These are phyloP conservation scores for Plenodomus biglobosus DNA, from an alignment of 2,329 filamentous ascomycete species.

Conservation along the genomic window DNA sequence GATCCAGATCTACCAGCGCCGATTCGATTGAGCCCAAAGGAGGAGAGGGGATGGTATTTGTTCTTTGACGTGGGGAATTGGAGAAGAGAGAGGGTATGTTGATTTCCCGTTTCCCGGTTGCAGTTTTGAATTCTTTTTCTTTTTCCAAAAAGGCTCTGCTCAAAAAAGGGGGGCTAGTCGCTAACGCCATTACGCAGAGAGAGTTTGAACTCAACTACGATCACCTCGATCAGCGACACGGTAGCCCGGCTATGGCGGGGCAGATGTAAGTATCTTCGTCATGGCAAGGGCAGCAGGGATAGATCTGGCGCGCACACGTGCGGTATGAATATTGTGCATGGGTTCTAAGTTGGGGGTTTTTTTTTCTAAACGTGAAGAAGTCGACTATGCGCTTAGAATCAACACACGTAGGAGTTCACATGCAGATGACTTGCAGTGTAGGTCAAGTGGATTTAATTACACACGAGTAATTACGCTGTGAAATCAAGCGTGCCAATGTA, in stretches of 20 bases:
- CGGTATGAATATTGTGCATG: too few species aligned
- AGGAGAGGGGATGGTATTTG: constrained; percentile 56
- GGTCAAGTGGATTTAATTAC: too few species aligned
- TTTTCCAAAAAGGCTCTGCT: too few species aligned
- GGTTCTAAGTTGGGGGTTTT: too few species aligned
- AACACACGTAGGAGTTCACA: too few species aligned
- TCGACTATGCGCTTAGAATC: too few species aligned
- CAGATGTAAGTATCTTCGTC: constrained; percentile 23
- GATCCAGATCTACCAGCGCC: constrained; percentile 50
- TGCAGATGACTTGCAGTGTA: too few species aligned
- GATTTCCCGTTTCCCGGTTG: not conserved
- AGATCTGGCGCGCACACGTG: too few species aligned
- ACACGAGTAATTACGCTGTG: too few species aligned
- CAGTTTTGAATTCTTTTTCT: not conserved
- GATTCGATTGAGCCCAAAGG: constrained; percentile 49
- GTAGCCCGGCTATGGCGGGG: constrained; percentile 35
- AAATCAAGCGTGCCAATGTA: too few species aligned
- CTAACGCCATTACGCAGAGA: constrained; percentile 41
- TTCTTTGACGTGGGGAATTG: constrained; percentile 58
- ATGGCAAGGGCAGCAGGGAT: too few species aligned
- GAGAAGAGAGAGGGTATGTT: constrained; percentile 52
- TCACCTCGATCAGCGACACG: constrained; percentile 51
- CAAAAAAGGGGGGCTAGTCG: not conserved
- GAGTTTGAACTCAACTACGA: constrained; percentile 57
- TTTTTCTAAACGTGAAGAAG: too few species aligned